Evolutionary conservation across 2,329 filamentous ascomycete species (phyloP).

Genomic region (Penicillium sp.): DNA sequence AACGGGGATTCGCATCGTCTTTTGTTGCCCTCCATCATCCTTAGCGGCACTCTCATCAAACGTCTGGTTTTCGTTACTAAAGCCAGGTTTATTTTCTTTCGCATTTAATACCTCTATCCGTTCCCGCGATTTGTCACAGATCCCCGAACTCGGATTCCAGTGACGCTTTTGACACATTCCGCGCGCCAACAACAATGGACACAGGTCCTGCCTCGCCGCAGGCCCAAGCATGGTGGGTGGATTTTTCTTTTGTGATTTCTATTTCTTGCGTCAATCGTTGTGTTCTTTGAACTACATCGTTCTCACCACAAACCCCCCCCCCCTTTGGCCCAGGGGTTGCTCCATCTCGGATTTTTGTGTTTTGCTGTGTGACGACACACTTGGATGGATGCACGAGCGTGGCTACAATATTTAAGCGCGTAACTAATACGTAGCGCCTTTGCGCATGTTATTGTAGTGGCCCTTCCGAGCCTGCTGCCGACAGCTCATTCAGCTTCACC

Average conservation of each 20-base stretch:
- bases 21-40: not conserved
- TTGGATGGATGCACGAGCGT: not conserved
- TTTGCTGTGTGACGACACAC: not conserved
- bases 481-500: conserved; percentile 42
- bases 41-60: not conserved
- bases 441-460: conserved; percentile 9
- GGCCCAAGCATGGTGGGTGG: conserved; percentile 21
- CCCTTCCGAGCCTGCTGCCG: conserved; percentile 9
- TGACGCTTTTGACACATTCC: conserved; percentile 25
- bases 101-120: not conserved
- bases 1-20: not conserved
- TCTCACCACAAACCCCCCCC: not conserved
- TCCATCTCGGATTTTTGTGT: not conserved
- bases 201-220: conserved; percentile 15
- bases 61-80: not conserved
- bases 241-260: not conserved
- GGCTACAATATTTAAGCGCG: not conserved
- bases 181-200: conserved; percentile 24
- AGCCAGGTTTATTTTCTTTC: not conserved
- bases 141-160: conserved; percentile 11
- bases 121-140: not conserved
- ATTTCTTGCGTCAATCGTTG: not conserved
- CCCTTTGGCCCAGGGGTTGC: conserved; percentile 7
- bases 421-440: conserved; percentile 12
- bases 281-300: not conserved